phyloP scores from a whole-genome alignment of 73 alveolate genomes.

The Paramecium sonneborni region DNA sequence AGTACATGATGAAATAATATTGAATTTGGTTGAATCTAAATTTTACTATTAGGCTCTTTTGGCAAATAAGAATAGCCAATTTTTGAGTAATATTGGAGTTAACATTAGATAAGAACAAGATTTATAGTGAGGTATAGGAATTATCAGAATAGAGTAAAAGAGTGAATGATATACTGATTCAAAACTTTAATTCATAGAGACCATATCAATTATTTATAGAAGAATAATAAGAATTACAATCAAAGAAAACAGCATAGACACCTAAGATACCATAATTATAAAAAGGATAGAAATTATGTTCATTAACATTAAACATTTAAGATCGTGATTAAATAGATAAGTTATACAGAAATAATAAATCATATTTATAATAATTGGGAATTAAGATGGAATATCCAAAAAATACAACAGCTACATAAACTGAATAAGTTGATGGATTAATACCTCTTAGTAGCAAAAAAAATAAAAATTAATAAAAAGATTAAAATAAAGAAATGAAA shows the following conservation, averaged over 20 bases:
- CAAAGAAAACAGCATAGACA: neutral
- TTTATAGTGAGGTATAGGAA: neutral
- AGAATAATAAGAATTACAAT: neutral
- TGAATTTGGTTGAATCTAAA: neutral
- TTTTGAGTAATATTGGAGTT: neutral
- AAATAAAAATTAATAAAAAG: neutral
- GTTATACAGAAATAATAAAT: neutral
- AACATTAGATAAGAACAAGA: neutral
- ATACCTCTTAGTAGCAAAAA: neutral
- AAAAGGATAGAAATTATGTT: neutral
- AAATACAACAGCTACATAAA: slow-evolving; percentile 13
- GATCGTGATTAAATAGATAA: neutral
- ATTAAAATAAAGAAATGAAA: neutral
- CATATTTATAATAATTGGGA: neutral
- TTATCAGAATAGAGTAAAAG: neutral
- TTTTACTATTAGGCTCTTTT: neutral
- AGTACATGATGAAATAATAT: slow-evolving; percentile 26
- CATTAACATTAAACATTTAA: neutral
- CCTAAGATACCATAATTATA: neutral
- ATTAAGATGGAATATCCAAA: neutral
- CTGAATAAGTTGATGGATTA: slow-evolving; percentile 2
- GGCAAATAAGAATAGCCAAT: slow-evolving; percentile 11
- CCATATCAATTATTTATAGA: neutral
- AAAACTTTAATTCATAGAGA: neutral
- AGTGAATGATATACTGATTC: neutral